Conservation (phyloP, 2,329 filamentous ascomycete species). For the Aurifilum marmelostoma region DNA sequence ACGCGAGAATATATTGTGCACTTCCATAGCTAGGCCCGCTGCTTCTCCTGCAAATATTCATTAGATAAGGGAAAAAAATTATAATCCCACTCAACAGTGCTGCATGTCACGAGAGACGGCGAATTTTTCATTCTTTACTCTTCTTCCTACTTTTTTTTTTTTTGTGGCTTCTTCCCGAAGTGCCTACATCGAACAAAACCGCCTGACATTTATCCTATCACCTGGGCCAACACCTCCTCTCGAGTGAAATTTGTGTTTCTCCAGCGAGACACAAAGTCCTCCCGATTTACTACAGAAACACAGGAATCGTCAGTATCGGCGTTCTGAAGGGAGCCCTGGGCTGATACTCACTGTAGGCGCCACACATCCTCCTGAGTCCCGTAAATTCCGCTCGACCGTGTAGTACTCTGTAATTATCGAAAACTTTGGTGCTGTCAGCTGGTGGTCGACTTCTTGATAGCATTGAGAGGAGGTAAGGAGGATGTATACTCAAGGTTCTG, state of each 20-base stretch:
- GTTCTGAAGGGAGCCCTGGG: neutral
- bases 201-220: slow-evolving; percentile 37
- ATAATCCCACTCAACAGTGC: neutral
- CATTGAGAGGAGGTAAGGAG: slow-evolving; percentile 12
- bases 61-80: neutral
- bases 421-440: slow-evolving; percentile 58
- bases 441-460: neutral
- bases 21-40: neutral
- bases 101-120: neutral
- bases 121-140: too few species aligned
- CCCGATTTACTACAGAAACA: slow-evolving; percentile 65
- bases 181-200: slow-evolving; percentile 55
- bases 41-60: neutral
- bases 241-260: slow-evolving; percentile 67
- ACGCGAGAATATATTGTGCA: neutral
- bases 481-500: slow-evolving; percentile 65
- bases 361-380: slow-evolving; percentile 85
- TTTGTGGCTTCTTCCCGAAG: too few species aligned
- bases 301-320: slow-evolving; percentile 27
- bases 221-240: slow-evolving; percentile 46
- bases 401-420: slow-evolving; percentile 94
- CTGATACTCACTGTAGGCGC: slow-evolving; percentile 76
- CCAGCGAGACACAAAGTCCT: slow-evolving; percentile 80
- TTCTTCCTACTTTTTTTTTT: too few species aligned
- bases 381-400: slow-evolving; percentile 85